Conservation (phyloP, 2,329 filamentous ascomycete species). For the Bretziella fagacearum region DNA sequence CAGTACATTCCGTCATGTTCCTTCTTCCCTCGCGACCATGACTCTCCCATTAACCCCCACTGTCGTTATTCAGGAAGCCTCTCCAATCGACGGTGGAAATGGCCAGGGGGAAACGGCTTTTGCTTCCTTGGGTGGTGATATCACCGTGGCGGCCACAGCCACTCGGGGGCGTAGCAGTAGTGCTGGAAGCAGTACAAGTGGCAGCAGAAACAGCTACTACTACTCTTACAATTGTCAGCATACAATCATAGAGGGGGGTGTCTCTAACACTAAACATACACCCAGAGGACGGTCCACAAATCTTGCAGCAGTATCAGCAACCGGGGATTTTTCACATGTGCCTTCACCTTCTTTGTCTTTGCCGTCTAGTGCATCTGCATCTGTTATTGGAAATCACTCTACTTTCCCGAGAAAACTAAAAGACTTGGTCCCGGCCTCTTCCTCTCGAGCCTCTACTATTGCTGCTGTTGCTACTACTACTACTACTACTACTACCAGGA, state of each 20-base stretch:
- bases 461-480: background rate
- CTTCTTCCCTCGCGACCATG: background rate
- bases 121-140: background rate
- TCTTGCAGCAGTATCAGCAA: background rate
- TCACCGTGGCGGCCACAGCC: no score
- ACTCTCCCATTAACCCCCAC: background rate
- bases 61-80: slow-evolving; percentile 3
- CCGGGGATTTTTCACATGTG: background rate
- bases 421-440: no score
- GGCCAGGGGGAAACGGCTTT: background rate
- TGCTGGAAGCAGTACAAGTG: background rate
- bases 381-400: background rate
- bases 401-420: no score
- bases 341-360: background rate
- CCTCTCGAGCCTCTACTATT: background rate
- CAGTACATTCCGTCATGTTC: background rate
- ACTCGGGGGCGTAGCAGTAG: background rate
- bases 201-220: background rate
- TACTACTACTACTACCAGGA: background rate
- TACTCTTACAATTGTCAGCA: background rate
- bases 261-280: background rate
- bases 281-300: background rate
- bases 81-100: background rate
- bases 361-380: background rate
- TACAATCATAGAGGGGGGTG: background rate